Evolutionary conservation across 2,329 filamentous ascomycete species (phyloP).

Genomic region (Microsporum ferrugineum): DNA sequence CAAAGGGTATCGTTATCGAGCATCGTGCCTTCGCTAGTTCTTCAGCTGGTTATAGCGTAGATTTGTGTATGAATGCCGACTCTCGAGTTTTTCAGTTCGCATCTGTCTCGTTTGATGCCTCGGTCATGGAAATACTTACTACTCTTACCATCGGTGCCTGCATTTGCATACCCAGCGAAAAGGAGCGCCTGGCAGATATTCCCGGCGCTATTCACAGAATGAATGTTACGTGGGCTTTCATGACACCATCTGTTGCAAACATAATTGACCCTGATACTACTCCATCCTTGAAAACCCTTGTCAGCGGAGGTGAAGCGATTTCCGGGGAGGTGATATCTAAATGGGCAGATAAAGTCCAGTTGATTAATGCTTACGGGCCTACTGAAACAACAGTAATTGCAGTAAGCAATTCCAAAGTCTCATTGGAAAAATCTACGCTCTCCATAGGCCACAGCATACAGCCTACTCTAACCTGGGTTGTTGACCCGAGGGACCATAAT

Average conservation of each 20-base stretch:
- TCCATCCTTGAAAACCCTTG: slow-evolving; percentile 60
- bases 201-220: slow-evolving; percentile 54
- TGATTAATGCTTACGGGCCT: slow-evolving; percentile 74
- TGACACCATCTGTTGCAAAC: slow-evolving; percentile 75
- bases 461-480: slow-evolving; percentile 10
- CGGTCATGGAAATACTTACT: slow-evolving; percentile 83
- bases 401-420: slow-evolving; percentile 8
- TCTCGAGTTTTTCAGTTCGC: slow-evolving; percentile 65
- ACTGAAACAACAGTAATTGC: slow-evolving; percentile 44
- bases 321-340: slow-evolving; percentile 56
- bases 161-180: slow-evolving; percentile 62
- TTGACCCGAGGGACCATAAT: slow-evolving; percentile 11
- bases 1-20: slow-evolving; percentile 69
- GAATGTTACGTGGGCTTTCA: slow-evolving; percentile 63
- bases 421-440: slow-evolving; percentile 8
- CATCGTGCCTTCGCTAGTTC: slow-evolving; percentile 67
- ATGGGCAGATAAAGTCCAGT: slow-evolving; percentile 52
- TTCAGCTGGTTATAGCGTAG: slow-evolving; percentile 10
- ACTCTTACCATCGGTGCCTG: slow-evolving; percentile 68
- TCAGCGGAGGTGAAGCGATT: slow-evolving; percentile 71
- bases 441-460: slow-evolving; percentile 10
- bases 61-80: slow-evolving; percentile 46
- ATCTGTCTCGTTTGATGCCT: slow-evolving; percentile 75
- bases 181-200: slow-evolving; percentile 60
- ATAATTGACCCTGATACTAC: slow-evolving; percentile 57